phyloP scores from a whole-genome alignment of 495 filamentous ascomycete genomes.

The Pseudoneurospora amorphoporcata region DNA sequence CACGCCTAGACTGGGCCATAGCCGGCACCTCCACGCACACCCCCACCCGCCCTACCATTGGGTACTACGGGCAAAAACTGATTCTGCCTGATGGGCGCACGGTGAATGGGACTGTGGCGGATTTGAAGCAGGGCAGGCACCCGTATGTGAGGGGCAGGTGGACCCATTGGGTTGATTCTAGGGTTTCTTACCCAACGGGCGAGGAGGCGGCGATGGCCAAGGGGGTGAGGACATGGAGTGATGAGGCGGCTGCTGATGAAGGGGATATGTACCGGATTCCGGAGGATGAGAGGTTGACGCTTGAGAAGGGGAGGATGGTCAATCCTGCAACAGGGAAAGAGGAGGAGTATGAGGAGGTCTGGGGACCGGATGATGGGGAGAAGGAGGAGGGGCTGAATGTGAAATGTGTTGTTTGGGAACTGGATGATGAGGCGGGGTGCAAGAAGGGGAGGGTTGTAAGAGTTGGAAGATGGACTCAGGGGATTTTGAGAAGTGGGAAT shows the following conservation, averaged over 20 bases:
- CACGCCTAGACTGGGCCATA: conserved; percentile 41
- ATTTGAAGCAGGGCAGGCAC: neutral
- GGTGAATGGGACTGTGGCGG: neutral
- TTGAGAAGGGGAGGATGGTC: conserved; percentile 42
- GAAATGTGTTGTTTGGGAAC: conserved; percentile 33
- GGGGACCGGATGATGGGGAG: conserved; percentile 40
- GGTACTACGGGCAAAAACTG: neutral
- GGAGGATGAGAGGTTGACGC: conserved; percentile 24
- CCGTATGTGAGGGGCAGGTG: conserved; percentile 17
- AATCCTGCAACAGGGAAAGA: conserved; percentile 33
- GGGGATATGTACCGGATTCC: conserved; percentile 37
- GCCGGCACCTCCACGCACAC: conserved; percentile 34
- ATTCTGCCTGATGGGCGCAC: neutral
- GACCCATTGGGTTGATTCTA: conserved; percentile 44
- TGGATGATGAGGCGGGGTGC: conserved; percentile 17
- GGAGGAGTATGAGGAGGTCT: conserved; percentile 45
- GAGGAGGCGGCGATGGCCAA: neutral
- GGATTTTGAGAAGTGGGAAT: conserved; percentile 7
- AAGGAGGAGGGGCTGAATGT: conserved; percentile 38
- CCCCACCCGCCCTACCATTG: neutral
- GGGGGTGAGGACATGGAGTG: neutral
- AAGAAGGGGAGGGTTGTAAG: conserved; percentile 21
- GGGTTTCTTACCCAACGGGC: conserved; percentile 5
- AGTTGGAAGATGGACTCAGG: conserved; percentile 35
- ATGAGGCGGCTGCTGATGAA: conserved; percentile 32